Conservation (phyloP, 2,329 filamentous ascomycete genomes). For the Fonsecaea monophora region DNA sequence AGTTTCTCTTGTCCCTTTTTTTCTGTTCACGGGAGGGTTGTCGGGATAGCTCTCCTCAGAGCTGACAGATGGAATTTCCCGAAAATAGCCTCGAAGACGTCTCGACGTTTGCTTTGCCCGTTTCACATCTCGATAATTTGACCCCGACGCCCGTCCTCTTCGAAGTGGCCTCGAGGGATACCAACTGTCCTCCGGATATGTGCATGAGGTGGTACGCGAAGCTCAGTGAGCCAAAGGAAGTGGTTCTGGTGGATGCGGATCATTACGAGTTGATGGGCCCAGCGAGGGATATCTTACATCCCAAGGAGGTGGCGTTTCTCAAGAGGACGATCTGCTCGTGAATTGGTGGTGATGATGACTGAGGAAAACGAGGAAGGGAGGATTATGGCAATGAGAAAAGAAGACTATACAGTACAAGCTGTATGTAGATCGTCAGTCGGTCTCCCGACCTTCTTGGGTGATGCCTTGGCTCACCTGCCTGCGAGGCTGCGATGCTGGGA, state of each 20-base stretch:
- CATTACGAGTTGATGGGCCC: constrained; percentile 50
- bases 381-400: not conserved
- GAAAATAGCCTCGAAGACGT: constrained; percentile 23
- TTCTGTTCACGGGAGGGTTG: not conserved
- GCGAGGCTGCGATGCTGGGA: not conserved
- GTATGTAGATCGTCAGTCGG: not conserved
- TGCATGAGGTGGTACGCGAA: constrained; percentile 44
- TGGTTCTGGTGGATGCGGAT: constrained; percentile 45
- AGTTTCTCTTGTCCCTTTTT: constrained; percentile 1
- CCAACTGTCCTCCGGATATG: constrained; percentile 44
- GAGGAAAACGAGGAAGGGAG: not conserved
- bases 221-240: constrained; percentile 49
- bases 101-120: constrained; percentile 34
- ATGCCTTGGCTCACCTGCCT: not conserved
- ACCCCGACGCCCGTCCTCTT: constrained; percentile 49
- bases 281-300: constrained; percentile 39
- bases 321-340: constrained; percentile 30
- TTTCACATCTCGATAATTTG: constrained; percentile 44
- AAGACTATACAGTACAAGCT: no score
- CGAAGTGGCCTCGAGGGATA: constrained; percentile 45
- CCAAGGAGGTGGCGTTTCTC: constrained; percentile 45
- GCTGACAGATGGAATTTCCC: not conserved
- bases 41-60: not conserved
- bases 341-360: not conserved
- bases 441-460: not conserved